Base-by-base conservation (phyloP, 441 rosid genomes). In the Populus tomentosa region DNA sequence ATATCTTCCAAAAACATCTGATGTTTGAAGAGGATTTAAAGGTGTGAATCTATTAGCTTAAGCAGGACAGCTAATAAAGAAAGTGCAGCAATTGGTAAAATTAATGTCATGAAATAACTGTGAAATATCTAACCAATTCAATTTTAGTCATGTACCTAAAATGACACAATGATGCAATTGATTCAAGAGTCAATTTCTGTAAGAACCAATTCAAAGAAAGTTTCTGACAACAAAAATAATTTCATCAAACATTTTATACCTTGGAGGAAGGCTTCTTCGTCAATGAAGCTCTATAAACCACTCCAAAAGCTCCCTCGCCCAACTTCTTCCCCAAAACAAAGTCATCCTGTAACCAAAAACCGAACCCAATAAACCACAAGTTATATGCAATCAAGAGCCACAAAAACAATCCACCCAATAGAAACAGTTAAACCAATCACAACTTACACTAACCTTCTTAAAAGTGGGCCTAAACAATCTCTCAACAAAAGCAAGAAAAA, bases 251-350 rank as follows among this genome's bases (percentile, higher is more conserved):
- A 73, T 71, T 65, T 56, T 14, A 75, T 83, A 92, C 93, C 89
- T 89, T 90, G 62, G 90, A 84, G 80, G 90, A 80, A 81, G 92
- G 89, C 80, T 89, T 91, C 79, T 88, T 86, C 26, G 92, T 77
- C 62, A 79, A 79, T 1, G 99, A 92, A 69, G 71, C 97, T 82
- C 82, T 88, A 80, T 92, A 95, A 1, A 95, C 99, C n/a, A 88
- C 94, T 76, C 97, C 99, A 77, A 95, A 95, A 62, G 99, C 92
- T 73, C 98, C 99, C 83, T 95, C 99, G 0, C 99, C 99, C 79
- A 95, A 82, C 84, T 95, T 93, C 92, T 92, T 95, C 84, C 98
- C 99, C 84, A 92, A 72, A 85, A 92, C 91, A 74, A 95, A 86
- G 85, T 95, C 97, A 89, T 95, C 99, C 99, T 93, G 88, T 62